Percentiles rank a stretch among this genome's conserved stretches.
Conservation (phyloP, 176 grass and related monocot genomes). For the Dendrocalamus sinicus region DNA sequence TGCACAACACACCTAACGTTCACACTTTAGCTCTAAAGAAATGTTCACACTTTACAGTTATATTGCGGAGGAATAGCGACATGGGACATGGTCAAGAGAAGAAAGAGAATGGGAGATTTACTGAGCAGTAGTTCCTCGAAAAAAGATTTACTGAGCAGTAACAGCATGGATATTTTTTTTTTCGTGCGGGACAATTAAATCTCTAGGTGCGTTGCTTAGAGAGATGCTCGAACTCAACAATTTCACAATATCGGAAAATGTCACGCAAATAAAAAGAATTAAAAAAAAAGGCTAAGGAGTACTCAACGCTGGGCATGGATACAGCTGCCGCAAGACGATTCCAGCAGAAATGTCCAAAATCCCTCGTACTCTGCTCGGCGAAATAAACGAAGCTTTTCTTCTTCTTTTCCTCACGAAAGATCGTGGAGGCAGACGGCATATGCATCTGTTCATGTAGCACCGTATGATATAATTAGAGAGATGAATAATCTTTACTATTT, state of each 20-base stretch:
- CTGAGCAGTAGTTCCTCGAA: background rate
- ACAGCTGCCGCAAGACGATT: constrained; percentile 26
- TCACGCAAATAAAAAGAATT: background rate
- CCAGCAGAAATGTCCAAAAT: constrained; percentile 45
- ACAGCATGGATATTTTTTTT: background rate
- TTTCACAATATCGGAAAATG: background rate
- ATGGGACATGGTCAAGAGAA: background rate
- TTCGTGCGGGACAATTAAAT: no score
- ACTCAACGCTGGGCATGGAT: background rate
- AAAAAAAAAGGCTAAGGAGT: background rate
- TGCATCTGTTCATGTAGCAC: background rate
- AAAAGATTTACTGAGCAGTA: background rate
- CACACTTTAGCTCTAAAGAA: background rate
- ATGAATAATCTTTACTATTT: no score
- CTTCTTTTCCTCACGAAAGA: constrained; percentile 25
- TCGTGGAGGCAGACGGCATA: constrained; percentile 34
- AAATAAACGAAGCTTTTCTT: constrained; percentile 32
- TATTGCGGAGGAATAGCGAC: background rate
- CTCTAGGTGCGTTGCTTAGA: no score
- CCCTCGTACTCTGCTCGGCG: constrained; percentile 43
- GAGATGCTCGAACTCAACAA: no score
- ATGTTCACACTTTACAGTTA: background rate
- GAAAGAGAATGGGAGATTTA: background rate
- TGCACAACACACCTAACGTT: background rate
- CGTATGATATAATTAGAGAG: no score